phyloP scores from a whole-genome alignment of 129 eudicot genomes.

The Flaveria linearis region DNA sequence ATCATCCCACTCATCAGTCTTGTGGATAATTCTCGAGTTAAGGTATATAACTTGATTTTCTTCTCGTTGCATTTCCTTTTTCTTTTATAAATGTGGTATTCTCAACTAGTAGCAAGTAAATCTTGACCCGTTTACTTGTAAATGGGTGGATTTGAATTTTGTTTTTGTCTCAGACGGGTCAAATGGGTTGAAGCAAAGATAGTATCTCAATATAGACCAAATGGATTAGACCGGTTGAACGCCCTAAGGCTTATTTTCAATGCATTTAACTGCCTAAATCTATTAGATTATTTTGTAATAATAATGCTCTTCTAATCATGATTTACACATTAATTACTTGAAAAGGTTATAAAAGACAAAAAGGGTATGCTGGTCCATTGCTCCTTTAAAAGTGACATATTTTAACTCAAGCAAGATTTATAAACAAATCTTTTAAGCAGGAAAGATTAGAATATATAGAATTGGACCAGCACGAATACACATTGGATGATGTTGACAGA shows the following conservation, averaged over 20 bases:
- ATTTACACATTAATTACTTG: neutral
- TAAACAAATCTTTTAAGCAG: conserved; percentile 36
- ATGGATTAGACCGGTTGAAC: neutral
- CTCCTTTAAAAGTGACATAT: neutral
- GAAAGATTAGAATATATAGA: conserved; percentile 72
- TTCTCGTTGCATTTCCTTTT: neutral
- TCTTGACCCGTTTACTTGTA: neutral
- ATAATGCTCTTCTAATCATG: neutral
- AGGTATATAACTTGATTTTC: conserved; percentile 40
- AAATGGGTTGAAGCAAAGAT: neutral
- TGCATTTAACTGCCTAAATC: neutral
- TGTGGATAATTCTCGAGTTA: conserved; percentile 85
- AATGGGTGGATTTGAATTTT: neutral
- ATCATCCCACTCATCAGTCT: conserved; percentile 86
- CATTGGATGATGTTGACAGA: conserved; percentile 77
- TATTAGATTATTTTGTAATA: neutral
- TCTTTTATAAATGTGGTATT: neutral
- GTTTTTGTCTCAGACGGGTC: neutral
- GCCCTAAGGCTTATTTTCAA: neutral
- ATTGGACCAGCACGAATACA: conserved; percentile 74
- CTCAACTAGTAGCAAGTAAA: neutral
- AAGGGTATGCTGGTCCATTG: neutral
- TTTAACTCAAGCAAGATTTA: neutral
- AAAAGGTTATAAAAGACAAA: neutral
- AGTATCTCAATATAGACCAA: neutral